phyloP scores from a whole-genome alignment of 2,329 filamentous ascomycete species.

The Fusarium guadeloupense region DNA sequence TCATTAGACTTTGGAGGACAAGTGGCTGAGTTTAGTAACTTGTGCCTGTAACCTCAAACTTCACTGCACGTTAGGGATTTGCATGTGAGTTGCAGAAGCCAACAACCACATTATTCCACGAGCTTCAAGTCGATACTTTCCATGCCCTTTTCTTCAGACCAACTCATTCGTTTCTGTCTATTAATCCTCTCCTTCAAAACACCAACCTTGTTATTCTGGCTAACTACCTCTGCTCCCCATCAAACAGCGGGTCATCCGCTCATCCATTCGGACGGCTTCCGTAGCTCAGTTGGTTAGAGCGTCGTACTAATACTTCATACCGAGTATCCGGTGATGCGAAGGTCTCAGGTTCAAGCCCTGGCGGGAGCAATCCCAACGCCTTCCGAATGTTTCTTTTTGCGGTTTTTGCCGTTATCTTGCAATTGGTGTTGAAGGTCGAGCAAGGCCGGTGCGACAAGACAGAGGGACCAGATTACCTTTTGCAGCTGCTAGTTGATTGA shows the following conservation, averaged over 20 bases:
- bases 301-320: slow-evolving; percentile 28
- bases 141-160: neutral
- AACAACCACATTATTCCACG: neutral
- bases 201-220: slow-evolving; percentile 2
- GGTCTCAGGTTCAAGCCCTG: slow-evolving; percentile 29
- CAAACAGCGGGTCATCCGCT: slow-evolving; percentile 28
- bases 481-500: no score
- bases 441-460: no score
- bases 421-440: no score
- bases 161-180: neutral
- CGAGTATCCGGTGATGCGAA: slow-evolving; percentile 21
- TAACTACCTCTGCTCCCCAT: neutral
- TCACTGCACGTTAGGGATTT: neutral
- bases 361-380: slow-evolving; percentile 27
- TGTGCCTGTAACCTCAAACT: neutral
- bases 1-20: slow-evolving; percentile 10
- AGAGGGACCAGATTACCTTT: no score
- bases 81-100: neutral
- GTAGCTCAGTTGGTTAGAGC: slow-evolving; percentile 38
- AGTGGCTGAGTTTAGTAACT: neutral
- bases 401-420: no score
- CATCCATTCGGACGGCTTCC: slow-evolving; percentile 32
- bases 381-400: slow-evolving; percentile 20
- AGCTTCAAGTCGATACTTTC: neutral
- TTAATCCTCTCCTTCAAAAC: neutral